Conservation (phyloP, 331 rosid species). For the Dryas integrifolia region DNA sequence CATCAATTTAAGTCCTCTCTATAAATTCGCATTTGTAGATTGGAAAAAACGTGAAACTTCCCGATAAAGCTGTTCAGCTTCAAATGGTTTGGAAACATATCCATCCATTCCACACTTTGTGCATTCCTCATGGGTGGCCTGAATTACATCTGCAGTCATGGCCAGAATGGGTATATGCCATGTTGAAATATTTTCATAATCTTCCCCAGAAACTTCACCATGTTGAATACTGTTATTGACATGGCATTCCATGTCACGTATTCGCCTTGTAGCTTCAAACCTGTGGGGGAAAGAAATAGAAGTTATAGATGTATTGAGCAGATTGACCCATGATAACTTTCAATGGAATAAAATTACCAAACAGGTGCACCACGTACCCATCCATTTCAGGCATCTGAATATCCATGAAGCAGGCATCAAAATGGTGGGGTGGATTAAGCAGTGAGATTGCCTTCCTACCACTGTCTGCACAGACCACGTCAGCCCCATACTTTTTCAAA, state of each 20-base stretch:
- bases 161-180: conserved; percentile 80
- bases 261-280: conserved; percentile 57
- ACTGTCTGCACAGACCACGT: conserved; percentile 51
- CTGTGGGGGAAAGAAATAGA: conserved; percentile 29
- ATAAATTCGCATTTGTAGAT: conserved; percentile 31
- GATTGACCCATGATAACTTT: neutral
- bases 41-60: conserved; percentile 66
- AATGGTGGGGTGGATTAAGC: conserved; percentile 57
- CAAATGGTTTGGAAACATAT: conserved; percentile 88
- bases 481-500: conserved; percentile 62
- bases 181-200: conserved; percentile 20
- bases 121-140: conserved; percentile 78
- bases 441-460: conserved; percentile 47
- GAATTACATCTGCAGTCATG: conserved; percentile 91
- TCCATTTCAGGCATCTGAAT: conserved; percentile 78
- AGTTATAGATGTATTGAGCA: neutral
- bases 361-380: conserved; percentile 43
- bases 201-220: conserved; percentile 37
- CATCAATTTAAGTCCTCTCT: conserved; percentile 26
- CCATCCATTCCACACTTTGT: conserved; percentile 74
- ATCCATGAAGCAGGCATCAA: conserved; percentile 76
- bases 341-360: neutral
- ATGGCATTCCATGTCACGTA: conserved; percentile 43
- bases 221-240: conserved; percentile 23
- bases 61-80: conserved; percentile 75